Evolutionary conservation across 2,329 filamentous ascomycete genomes (phyloP).

Genomic region (Ophiostoma australiae): DNA sequence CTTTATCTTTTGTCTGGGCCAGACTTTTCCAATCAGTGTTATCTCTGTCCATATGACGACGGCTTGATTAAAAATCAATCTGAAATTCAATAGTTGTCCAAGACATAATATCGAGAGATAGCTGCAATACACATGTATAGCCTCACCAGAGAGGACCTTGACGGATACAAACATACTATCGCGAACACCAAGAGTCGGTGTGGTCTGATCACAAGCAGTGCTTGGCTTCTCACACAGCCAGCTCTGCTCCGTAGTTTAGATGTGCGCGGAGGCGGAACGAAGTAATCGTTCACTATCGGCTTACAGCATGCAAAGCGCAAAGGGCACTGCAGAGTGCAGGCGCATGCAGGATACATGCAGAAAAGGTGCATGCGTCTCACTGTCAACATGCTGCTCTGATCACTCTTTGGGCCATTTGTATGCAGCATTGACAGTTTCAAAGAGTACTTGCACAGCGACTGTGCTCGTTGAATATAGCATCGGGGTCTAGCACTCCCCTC

Average conservation of each 20-base stretch:
- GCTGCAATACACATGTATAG: neutral
- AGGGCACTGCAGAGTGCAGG: neutral
- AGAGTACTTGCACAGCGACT: neutral
- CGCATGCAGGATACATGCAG: constrained; percentile 1
- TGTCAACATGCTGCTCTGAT: neutral
- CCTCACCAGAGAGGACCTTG: neutral
- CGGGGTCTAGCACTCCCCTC: neutral
- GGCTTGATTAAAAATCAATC: neutral
- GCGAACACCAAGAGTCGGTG: neutral
- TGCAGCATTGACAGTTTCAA: neutral
- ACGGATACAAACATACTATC: neutral
- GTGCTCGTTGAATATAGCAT: neutral
- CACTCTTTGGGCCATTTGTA: neutral
- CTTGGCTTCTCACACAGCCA: neutral
- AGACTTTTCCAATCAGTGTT: neutral
- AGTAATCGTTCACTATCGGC: neutral
- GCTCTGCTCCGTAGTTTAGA: neutral
- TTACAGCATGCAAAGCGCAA: neutral
- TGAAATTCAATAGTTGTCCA: neutral
- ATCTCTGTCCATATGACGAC: neutral
- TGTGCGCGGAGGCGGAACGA: neutral
- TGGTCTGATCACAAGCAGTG: neutral
- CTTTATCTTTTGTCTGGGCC: neutral
- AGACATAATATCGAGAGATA: neutral
- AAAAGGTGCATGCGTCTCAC: constrained; percentile 4